phyloP scores from a whole-genome alignment of 2,329 filamentous ascomycete genomes.

The Gaeumannomyces sp. region DNA sequence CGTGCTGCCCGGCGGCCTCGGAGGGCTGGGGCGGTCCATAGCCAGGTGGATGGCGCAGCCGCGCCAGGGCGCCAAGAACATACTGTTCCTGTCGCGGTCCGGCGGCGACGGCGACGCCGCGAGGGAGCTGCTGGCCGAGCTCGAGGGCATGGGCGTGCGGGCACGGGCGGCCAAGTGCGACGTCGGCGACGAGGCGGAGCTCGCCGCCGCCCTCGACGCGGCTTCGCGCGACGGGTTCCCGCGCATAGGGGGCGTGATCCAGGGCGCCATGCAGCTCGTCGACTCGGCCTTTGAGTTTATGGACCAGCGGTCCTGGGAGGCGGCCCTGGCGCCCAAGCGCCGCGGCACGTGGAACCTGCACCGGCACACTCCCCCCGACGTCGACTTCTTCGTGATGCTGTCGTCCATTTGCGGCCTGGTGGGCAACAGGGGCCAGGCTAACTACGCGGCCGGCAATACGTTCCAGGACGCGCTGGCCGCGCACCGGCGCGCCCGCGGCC shows the following conservation, averaged over 20 bases:
- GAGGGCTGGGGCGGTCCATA: constrained; percentile 22
- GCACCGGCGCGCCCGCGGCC: constrained; percentile 22
- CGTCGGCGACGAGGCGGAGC: constrained; percentile 13
- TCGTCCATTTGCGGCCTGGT: constrained; percentile 35
- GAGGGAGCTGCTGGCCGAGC: constrained; percentile 10
- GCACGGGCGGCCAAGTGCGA: constrained; percentile 14
- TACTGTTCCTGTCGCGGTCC: constrained; percentile 15
- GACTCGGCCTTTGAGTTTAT: constrained; percentile 45
- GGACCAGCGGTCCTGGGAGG: constrained; percentile 36
- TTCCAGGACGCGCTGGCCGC: constrained; percentile 26
- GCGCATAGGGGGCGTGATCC: constrained; percentile 15
- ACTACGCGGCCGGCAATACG: constrained; percentile 30
- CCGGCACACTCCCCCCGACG: constrained; percentile 25
- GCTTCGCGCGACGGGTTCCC: constrained; percentile 12
- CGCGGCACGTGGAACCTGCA: constrained; percentile 44
- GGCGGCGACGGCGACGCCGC: constrained; percentile 11
- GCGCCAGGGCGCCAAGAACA: constrained; percentile 13
- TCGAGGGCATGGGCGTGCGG: constrained; percentile 10
- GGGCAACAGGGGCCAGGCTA: constrained; percentile 24
- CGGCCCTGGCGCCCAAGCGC: constrained; percentile 43
- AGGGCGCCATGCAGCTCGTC: constrained; percentile 10
- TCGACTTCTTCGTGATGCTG: constrained; percentile 41
- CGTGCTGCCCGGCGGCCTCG: constrained; percentile 23
- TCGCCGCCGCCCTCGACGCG: constrained; percentile 10
- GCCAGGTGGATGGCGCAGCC: constrained; percentile 19